phyloP scores from a whole-genome alignment of 768 basidiomycete species.

The Mycena epipterygia region DNA sequence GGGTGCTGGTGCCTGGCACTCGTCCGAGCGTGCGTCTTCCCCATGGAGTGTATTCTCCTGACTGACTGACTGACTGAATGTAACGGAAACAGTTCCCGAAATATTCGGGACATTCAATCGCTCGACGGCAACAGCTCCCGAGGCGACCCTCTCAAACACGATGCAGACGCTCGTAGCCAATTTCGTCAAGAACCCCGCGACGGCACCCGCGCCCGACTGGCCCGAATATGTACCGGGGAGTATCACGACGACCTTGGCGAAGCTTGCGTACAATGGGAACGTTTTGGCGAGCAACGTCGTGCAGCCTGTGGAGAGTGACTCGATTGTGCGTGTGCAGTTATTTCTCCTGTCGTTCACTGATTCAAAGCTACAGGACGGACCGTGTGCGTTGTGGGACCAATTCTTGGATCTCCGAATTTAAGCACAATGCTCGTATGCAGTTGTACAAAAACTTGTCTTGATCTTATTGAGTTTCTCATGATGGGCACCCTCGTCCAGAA shows the following conservation, averaged over 20 bases:
- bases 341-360: not conserved
- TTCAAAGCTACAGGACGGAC: not conserved
- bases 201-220: constrained; percentile 37
- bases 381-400: constrained; percentile 13
- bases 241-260: constrained; percentile 34
- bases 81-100: constrained; percentile 38
- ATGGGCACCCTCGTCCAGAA: not conserved
- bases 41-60: not conserved
- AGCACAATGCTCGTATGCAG: too few relatives aligned
- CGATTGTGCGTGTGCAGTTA: not conserved
- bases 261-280: constrained; percentile 38
- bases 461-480: too few relatives aligned
- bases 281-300: constrained; percentile 36
- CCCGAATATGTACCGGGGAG: constrained; percentile 31
- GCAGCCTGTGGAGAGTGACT: constrained; percentile 26
- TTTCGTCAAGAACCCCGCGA: constrained; percentile 36
- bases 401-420: constrained; percentile 19
- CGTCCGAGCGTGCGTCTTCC: constrained; percentile 25
- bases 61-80: too few relatives aligned
- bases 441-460: too few relatives aligned
- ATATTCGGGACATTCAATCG: constrained; percentile 45
- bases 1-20: constrained; percentile 40
- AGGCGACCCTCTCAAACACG: constrained; percentile 40
- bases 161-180: constrained; percentile 37
- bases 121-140: constrained; percentile 38